These are phyloP conservation scores for Pleurotus tuber-regium DNA, from an alignment of 768 basidiomycete species.

Conservation along the genomic window DNA sequence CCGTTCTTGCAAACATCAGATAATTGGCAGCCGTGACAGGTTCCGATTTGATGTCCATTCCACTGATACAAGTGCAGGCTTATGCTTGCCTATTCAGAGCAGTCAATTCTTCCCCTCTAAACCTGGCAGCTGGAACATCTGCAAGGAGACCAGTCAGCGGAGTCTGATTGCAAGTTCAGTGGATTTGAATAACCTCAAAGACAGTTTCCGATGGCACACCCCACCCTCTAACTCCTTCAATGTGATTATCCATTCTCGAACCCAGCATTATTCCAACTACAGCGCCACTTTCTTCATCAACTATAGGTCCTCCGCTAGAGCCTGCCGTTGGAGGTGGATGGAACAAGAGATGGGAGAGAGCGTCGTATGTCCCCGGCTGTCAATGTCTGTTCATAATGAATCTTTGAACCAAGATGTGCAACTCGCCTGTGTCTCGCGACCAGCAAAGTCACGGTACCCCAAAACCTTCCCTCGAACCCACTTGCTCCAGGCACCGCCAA, in stretches of 20 bases:
- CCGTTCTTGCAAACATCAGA: no score
- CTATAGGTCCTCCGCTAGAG: constrained; percentile 69
- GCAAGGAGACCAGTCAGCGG: constrained; percentile 2
- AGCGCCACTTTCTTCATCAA: constrained; percentile 57
- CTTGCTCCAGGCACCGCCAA: constrained; percentile 51
- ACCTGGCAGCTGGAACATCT: constrained; percentile 58
- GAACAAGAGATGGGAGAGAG: constrained; percentile 56
- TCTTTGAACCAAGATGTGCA: background rate
- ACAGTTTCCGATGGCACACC: constrained; percentile 61
- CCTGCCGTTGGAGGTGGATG: constrained; percentile 55
- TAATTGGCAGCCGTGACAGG: no score
- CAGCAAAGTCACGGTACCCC: constrained; percentile 60
- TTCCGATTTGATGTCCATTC: no score
- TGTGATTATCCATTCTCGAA: constrained; percentile 51
- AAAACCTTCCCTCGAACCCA: constrained; percentile 51
- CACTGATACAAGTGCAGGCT: no score
- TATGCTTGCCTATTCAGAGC: no score
- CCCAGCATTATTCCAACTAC: constrained; percentile 67
- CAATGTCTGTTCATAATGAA: background rate
- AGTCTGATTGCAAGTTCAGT: constrained; percentile 1
- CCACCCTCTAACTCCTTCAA: constrained; percentile 59
- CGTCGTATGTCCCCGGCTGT: constrained; percentile 69
- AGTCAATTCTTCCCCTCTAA: constrained; percentile 34
- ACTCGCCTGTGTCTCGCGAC: constrained; percentile 52
- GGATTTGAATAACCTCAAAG: constrained; percentile 46